Evolutionary conservation across 2,329 filamentous ascomycete genomes (phyloP).

Genomic region (Paraconiothyrium sp.): DNA sequence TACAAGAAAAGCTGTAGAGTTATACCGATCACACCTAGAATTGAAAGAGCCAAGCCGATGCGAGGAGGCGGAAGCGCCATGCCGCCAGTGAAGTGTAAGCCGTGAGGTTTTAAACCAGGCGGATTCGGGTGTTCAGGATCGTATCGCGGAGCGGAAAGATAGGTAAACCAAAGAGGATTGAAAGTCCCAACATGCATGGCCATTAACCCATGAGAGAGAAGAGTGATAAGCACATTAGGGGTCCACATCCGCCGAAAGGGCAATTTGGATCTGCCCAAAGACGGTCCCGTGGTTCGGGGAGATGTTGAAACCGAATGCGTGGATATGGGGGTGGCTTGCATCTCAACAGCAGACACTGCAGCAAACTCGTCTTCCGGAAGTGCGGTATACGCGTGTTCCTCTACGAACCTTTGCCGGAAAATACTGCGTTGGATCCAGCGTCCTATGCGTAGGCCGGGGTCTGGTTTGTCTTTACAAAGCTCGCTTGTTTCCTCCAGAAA

Average conservation of each 20-base stretch:
- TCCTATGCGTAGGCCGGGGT: slow-evolving; percentile 53
- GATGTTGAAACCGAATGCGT: slow-evolving; percentile 16
- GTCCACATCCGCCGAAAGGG: slow-evolving; percentile 60
- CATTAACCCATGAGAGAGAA: slow-evolving; percentile 56
- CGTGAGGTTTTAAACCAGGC: slow-evolving; percentile 46
- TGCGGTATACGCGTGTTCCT: slow-evolving; percentile 41
- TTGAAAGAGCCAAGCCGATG: slow-evolving; percentile 59
- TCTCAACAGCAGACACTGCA: slow-evolving; percentile 34
- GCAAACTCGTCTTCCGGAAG: slow-evolving; percentile 41
- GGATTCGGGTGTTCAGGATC: slow-evolving; percentile 46
- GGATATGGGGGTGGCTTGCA: slow-evolving; percentile 43
- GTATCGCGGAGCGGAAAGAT: slow-evolving; percentile 58
- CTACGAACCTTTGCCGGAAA: slow-evolving; percentile 35
- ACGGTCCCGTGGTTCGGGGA: slow-evolving; percentile 24
- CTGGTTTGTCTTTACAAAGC: slow-evolving; percentile 50
- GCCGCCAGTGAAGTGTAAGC: slow-evolving; percentile 59
- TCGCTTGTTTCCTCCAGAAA: slow-evolving; percentile 71
- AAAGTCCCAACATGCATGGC: slow-evolving; percentile 61
- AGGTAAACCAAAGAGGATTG: slow-evolving; percentile 61
- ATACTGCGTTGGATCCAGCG: slow-evolving; percentile 49
- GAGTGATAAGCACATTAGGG: slow-evolving; percentile 54
- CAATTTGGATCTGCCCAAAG: slow-evolving; percentile 43
- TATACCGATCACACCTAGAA: slow-evolving; percentile 59
- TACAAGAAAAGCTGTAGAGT: slow-evolving; percentile 58
- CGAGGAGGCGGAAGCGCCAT: slow-evolving; percentile 57